Evolutionary conservation across 2,329 filamentous ascomycete species (phyloP), one percentile per base, ranked within the genome.

Genomic region (Fusarium pseudoanthophilum): DNA sequence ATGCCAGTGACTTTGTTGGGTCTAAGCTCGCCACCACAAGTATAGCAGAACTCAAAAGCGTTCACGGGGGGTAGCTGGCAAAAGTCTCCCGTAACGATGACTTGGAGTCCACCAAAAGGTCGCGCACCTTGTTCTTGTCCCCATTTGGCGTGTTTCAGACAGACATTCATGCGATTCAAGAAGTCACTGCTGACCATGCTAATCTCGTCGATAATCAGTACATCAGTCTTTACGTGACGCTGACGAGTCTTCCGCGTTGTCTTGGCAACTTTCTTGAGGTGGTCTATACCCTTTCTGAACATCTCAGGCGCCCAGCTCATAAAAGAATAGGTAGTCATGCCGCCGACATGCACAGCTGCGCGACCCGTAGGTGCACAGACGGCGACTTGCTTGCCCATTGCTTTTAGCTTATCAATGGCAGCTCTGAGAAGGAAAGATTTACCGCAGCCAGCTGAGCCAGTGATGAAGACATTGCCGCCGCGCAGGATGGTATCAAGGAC

Each of bases 281-380:
- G 28, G 28, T 28, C 28, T 28, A 28, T 28, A 28, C 28, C 28
- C 7, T 28, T 28, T 28, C 7, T 28, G 28, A 28, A 28, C 28
- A 28, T 28, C 6, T 28, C 28, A 28, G 28, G 28, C 28, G 28
- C 86, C 87, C 88, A 89, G 0, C 89, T 88, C 11, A 88, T 88
- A 67, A 86, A 92, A 2, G 84, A 83, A 82, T 85, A 89, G 1
- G 86, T 88, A 0, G 90, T 91, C 11, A 77, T 81, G 10, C 90
- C 90, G 4, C 84, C 82, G 37, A 92, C 84, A 30, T 89, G 84
- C 8, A 91, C 79, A 0, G 90, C 89, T 0, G 90, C 87, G 7
- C 85, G 84, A 7, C 89, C 90, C 0, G 90, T 92, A 0, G 90
- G 89, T 0, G 90, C 89, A 4, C 90, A 73, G 37, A 43, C 9